Percentiles rank a stretch among this genome's conserved stretches.
These are phyloP conservation scores for Tricholomella constricta DNA, from an alignment of 768 basidiomycete species.

Conservation along the genomic window DNA sequence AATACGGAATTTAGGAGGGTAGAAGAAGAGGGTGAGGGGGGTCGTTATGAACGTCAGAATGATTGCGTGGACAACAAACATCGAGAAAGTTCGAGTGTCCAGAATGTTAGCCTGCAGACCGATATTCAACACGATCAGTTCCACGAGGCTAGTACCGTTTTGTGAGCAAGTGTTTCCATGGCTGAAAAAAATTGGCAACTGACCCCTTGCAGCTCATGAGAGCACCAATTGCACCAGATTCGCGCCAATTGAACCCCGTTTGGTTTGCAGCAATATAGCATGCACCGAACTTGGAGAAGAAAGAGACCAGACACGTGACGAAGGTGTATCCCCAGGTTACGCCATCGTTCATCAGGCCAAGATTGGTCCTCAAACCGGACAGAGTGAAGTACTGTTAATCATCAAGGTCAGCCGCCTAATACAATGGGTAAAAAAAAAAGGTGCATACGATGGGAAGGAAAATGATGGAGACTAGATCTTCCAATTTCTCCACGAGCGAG, in stretches of 20 bases:
- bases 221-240: slow-evolving; percentile 79
- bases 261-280: slow-evolving; percentile 61
- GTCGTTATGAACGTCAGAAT: slow-evolving; percentile 84
- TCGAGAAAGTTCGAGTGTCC: slow-evolving; percentile 72
- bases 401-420: slow-evolving; percentile 3
- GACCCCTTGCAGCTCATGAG: slow-evolving; percentile 92
- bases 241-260: slow-evolving; percentile 71
- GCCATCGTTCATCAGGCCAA: slow-evolving; percentile 75
- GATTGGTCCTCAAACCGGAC: slow-evolving; percentile 79
- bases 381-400: slow-evolving; percentile 70
- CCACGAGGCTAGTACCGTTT: slow-evolving; percentile 57
- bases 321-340: slow-evolving; percentile 82
- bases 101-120: slow-evolving; percentile 71
- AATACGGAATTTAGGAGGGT: slow-evolving; percentile 63
- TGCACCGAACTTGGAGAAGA: slow-evolving; percentile 76
- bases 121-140: slow-evolving; percentile 91
- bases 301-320: slow-evolving; percentile 73
- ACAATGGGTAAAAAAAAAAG: not conserved
- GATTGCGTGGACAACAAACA: slow-evolving; percentile 84
- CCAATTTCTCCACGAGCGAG: slow-evolving; percentile 79
- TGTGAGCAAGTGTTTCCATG: not conserved
- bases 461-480: slow-evolving; percentile 80
- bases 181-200: slow-evolving; percentile 18
- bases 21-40: slow-evolving; percentile 76
- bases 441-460: slow-evolving; percentile 72